Percentiles rank a stretch among this genome's conserved stretches.
Conservation (phyloP, 371 early-diverging fungal species). For the Zopfochytrium polystomum region DNA sequence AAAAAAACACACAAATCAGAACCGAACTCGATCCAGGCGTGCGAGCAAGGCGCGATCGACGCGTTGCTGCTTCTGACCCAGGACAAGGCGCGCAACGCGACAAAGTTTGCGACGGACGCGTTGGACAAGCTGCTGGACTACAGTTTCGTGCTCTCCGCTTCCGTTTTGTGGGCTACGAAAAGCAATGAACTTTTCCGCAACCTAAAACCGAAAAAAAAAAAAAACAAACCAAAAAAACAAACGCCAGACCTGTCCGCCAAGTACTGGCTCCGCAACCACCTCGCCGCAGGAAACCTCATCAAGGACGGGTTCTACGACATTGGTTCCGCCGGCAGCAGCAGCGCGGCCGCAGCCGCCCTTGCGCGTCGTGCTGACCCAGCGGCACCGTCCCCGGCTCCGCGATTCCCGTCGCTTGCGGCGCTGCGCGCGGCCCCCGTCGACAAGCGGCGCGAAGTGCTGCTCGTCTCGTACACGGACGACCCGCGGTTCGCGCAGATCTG, state of each 20-base stretch:
- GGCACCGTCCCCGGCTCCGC: no score
- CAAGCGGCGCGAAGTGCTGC: conserved; percentile 45
- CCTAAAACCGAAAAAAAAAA: no score
- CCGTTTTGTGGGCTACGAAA: neutral
- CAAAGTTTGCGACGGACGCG: conserved; percentile 48
- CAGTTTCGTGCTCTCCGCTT: conserved; percentile 34
- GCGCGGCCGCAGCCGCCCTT: conserved; percentile 23
- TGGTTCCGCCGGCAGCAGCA: conserved; percentile 41
- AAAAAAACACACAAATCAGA: conserved; percentile 21
- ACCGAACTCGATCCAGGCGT: conserved; percentile 41
- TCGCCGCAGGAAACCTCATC: conserved; percentile 40
- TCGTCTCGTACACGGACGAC: conserved; percentile 41
- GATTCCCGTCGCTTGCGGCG: conserved; percentile 37
- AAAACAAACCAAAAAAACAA: no score
- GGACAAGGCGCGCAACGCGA: conserved; percentile 33
- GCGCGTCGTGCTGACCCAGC: no score
- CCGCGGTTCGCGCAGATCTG: conserved; percentile 23
- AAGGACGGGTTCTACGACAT: conserved; percentile 49
- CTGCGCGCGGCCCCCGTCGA: conserved; percentile 36
- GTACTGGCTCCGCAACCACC: conserved; percentile 49
- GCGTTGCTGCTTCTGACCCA: conserved; percentile 37
- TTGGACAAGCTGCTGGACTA: conserved; percentile 50
- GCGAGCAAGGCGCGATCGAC: conserved; percentile 46
- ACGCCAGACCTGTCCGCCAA: conserved; percentile 49
- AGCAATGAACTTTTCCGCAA: no score